Evolutionary conservation across 192 early-diverging fungal genomes (phyloP).

Genomic region (Phycomyces nitens): DNA sequence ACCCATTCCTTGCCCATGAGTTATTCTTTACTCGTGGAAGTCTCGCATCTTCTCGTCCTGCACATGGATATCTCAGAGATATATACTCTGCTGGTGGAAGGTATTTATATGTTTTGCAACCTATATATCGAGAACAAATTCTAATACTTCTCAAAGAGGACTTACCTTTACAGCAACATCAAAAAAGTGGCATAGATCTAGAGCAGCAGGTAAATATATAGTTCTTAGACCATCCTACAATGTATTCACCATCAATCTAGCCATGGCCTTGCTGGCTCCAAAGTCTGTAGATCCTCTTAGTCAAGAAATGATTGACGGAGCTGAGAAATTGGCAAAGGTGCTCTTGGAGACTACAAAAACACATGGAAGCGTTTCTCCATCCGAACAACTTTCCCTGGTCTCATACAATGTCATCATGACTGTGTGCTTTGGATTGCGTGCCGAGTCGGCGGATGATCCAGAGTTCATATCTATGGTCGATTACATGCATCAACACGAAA

Average conservation of each 20-base stretch:
- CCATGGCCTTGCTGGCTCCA: conserved; percentile 3
- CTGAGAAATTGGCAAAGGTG: background rate
- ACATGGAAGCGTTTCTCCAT: background rate
- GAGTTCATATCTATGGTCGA: background rate
- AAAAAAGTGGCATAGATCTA: background rate
- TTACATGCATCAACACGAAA: background rate
- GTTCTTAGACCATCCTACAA: background rate
- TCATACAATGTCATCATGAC: conserved; percentile 4
- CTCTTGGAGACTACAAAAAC: background rate
- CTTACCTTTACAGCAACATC: too few relatives aligned
- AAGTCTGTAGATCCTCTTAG: conserved; percentile 2
- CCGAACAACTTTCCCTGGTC: background rate
- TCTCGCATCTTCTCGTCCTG: too few relatives aligned
- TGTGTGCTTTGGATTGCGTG: background rate
- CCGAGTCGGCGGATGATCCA: background rate
- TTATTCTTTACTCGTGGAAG: background rate
- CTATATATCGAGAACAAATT: too few relatives aligned
- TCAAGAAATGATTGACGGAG: background rate
- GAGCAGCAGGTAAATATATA: conserved; percentile 15
- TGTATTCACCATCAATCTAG: background rate
- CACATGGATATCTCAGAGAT: too few relatives aligned
- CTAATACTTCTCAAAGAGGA: too few relatives aligned
- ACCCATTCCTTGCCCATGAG: conserved; percentile 3
- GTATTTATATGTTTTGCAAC: too few relatives aligned
- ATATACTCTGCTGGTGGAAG: too few relatives aligned